Evolutionary conservation across 108 stramenopile genomes (phyloP).

Genomic region (Phaeodactylum tricornutum): DNA sequence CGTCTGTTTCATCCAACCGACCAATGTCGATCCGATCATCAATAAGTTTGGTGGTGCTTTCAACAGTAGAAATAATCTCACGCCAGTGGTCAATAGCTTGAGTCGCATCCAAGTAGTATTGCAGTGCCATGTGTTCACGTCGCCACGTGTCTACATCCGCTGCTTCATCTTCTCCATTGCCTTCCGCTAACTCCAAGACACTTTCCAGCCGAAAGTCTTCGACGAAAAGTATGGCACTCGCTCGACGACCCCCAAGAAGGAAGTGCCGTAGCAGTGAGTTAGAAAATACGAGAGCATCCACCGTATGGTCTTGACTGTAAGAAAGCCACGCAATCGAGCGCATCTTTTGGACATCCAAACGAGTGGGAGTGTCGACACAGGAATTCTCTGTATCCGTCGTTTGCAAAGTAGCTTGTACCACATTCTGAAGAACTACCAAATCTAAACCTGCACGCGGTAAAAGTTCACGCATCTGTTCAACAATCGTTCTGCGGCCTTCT

Average conservation of each 20-base stretch:
- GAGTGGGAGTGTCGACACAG: slow-evolving; percentile 12
- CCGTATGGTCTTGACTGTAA: slow-evolving; percentile 32
- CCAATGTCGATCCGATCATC: slow-evolving; percentile 5
- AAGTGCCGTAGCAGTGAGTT: slow-evolving; percentile 61
- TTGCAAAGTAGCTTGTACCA: neutral
- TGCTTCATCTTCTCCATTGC: slow-evolving; percentile 8
- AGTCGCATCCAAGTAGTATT: slow-evolving; percentile 29
- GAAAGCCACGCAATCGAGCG: slow-evolving; percentile 58
- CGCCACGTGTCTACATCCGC: neutral
- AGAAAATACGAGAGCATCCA: slow-evolving; percentile 60
- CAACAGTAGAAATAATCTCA: slow-evolving; percentile 12
- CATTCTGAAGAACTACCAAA: neutral
- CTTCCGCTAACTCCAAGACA: slow-evolving; percentile 1
- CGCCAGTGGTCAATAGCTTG: slow-evolving; percentile 23
- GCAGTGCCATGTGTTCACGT: slow-evolving; percentile 20
- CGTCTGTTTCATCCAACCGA: slow-evolving; percentile 22
- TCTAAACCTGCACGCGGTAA: slow-evolving; percentile 27
- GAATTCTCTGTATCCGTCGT: neutral
- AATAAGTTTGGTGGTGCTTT: neutral
- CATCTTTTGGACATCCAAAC: slow-evolving; percentile 31
- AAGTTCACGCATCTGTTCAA: slow-evolving; percentile 44
- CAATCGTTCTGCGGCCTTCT: slow-evolving; percentile 37
- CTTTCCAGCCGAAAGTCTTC: slow-evolving; percentile 23
- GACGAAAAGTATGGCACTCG: slow-evolving; percentile 18
- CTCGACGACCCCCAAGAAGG: slow-evolving; percentile 31